Percentiles rank a stretch among this genome's conserved stretches.
Conservation (phyloP, 2,329 filamentous ascomycete genomes). For the Trichoderma brevicompactum region DNA sequence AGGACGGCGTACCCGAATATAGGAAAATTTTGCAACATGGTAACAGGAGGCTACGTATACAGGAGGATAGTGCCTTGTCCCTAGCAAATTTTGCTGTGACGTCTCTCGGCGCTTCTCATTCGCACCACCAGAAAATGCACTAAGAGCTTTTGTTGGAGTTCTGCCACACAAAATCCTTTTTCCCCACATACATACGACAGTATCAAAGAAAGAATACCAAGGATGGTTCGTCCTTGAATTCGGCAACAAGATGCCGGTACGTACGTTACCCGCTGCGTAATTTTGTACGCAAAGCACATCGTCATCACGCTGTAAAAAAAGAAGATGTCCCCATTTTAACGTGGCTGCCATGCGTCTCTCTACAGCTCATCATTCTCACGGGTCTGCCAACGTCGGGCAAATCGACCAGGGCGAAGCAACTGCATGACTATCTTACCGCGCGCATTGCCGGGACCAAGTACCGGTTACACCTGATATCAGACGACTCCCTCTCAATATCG, state of each 20-base stretch:
- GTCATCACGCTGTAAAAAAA: neutral
- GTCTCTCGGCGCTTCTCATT: conserved; percentile 8
- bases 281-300: conserved; percentile 10
- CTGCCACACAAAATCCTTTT: conserved; percentile 23
- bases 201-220: neutral
- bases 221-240: neutral
- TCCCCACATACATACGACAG: conserved; percentile 18
- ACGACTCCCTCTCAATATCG: conserved; percentile 70
- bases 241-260: conserved; percentile 31
- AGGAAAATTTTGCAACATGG: neutral
- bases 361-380: conserved; percentile 68
- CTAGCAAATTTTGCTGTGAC: neutral
- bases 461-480: conserved; percentile 74
- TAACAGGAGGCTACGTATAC: neutral
- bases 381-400: conserved; percentile 72
- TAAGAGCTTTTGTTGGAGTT: neutral
- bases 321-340: conserved; percentile 14
- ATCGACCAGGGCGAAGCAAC: conserved; percentile 67
- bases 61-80: neutral
- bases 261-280: conserved; percentile 25
- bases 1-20: conserved; percentile 14
- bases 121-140: conserved; percentile 9
- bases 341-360: conserved; percentile 2
- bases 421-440: conserved; percentile 65
- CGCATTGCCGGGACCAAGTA: conserved; percentile 60